These are phyloP conservation scores for Podila epicladia DNA, from an alignment of 192 early-diverging fungal genomes.

Conservation along the genomic window DNA sequence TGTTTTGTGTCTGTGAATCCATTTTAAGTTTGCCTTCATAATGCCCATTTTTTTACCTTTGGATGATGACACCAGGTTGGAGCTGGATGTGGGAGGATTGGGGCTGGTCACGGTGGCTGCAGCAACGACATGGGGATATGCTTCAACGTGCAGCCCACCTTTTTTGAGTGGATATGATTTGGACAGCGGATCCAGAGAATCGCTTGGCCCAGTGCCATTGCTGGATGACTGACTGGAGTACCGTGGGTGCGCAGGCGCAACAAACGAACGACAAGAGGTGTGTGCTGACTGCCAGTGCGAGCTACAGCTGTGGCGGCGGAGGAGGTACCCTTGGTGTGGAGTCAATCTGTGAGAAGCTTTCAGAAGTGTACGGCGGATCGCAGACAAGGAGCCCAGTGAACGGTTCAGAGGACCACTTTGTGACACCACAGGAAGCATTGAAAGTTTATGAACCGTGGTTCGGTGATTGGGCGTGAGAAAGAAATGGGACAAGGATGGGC, in stretches of 20 bases:
- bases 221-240: background rate
- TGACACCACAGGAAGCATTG: conserved; percentile 2
- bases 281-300: background rate
- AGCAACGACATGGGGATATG: background rate
- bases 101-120: background rate
- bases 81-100: background rate
- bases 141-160: background rate
- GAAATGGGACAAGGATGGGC: background rate
- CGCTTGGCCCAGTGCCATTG: background rate
- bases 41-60: no score
- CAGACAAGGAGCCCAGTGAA: background rate
- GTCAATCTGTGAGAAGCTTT: background rate
- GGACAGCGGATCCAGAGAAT: background rate
- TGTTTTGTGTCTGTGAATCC: no score
- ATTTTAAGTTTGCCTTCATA: no score
- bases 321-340: no score
- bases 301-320: background rate
- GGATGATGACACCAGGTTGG: no score
- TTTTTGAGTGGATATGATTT: background rate
- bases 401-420: background rate
- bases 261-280: background rate
- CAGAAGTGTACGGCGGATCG: background rate
- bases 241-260: background rate
- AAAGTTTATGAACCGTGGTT: background rate
- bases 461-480: background rate